Percentiles rank a stretch among this genome's conserved stretches.
Evolutionary conservation across 1,284 basidiomycete genomes (phyloP).

Genomic region (Cryptococcus sp.): DNA sequence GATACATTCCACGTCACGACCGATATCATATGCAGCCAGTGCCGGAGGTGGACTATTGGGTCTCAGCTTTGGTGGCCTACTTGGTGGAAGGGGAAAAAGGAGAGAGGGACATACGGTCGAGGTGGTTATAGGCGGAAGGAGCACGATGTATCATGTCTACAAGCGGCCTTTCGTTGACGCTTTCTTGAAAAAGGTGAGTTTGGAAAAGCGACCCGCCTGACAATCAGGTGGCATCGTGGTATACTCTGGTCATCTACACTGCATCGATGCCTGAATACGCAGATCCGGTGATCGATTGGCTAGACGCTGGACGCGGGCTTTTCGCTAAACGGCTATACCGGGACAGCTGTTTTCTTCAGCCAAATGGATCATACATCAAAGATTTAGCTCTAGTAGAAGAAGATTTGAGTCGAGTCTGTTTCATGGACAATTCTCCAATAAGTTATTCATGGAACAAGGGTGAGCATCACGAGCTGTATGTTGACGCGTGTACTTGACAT

Average conservation of each 20-base stretch:
- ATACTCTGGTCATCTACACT: conserved; percentile 97
- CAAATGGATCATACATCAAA: conserved; percentile 92
- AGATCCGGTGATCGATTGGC: conserved; percentile 99
- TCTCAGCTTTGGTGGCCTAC: conserved; percentile 53
- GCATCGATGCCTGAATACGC: conserved; percentile 99
- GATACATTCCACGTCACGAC: conserved; percentile 91
- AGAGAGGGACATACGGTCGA: conserved; percentile 89
- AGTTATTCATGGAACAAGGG: conserved; percentile 91
- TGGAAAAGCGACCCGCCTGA: neutral
- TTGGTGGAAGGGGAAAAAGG: conserved; percentile 53
- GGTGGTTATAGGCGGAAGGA: conserved; percentile 81
- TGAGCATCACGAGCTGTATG: conserved; percentile 46
- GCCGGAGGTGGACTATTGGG: conserved; percentile 58
- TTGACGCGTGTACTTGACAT: too few species aligned
- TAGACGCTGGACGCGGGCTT: conserved; percentile 89
- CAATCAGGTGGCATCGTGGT: conserved; percentile 88
- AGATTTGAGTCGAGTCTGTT: conserved; percentile 84
- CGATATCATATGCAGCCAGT: conserved; percentile 52
- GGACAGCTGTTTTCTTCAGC: conserved; percentile 86
- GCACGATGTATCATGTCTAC: conserved; percentile 95
- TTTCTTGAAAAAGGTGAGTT: conserved; percentile 81
- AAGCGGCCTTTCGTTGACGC: conserved; percentile 96
- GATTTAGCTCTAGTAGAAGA: conserved; percentile 80
- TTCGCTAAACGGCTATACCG: conserved; percentile 84
- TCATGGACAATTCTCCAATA: conserved; percentile 94